Base-by-base conservation (phyloP, 495 filamentous ascomycete species). In the Coniosporium apollinis region DNA sequence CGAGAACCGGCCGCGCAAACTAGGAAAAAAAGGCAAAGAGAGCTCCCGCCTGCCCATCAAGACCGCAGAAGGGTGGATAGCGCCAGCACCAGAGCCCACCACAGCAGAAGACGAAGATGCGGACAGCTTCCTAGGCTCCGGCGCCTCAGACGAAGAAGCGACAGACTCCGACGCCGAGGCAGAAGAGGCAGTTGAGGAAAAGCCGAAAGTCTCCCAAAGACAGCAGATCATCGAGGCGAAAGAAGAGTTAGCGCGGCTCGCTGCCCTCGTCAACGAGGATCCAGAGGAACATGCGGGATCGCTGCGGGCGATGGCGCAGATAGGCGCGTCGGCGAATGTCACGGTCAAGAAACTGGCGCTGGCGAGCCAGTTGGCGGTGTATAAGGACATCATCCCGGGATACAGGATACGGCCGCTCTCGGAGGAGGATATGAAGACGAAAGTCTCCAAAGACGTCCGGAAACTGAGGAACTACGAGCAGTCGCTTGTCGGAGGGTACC, bases 321-420 rank as follows among this genome's bases (percentile, higher is more conserved):
- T 96, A 47, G 77, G 72, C 22, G 64, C 76, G 28, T 76, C 74
- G 2, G 50, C 61, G 5, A 76, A 85, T 39, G 52, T 68, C 21
- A 74, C 78, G 4, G 75, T 96, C 47, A 74, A 78, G 59, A 89
- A 83, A 49, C 63, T 97, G 34, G 79, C 76, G 16, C 55, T 97
- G 18, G 81, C 73, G 11, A 78, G 85, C 14, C 85, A 93, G 55
- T 64, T 86, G 50, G 74, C 86, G 5, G 68, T 94, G n/a, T 97
- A 83, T 57, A 91, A 85, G 52, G 86, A 96, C 60, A 66, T 94
- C 28, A 94, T 97, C 30, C 89, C 89, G 0, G 89, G 87, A 5
- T 97, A 96, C 46, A 68, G 89, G 22, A 96, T 96, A 55, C 76
- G 89, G 14, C 82, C 85, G 14, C 56, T 80, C 4, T 65, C 65